Percentiles rank a stretch among this genome's conserved stretches.
These are phyloP conservation scores for Elongisporangium senticosum DNA, from an alignment of 352 stramenopile species.

Conservation along the genomic window DNA sequence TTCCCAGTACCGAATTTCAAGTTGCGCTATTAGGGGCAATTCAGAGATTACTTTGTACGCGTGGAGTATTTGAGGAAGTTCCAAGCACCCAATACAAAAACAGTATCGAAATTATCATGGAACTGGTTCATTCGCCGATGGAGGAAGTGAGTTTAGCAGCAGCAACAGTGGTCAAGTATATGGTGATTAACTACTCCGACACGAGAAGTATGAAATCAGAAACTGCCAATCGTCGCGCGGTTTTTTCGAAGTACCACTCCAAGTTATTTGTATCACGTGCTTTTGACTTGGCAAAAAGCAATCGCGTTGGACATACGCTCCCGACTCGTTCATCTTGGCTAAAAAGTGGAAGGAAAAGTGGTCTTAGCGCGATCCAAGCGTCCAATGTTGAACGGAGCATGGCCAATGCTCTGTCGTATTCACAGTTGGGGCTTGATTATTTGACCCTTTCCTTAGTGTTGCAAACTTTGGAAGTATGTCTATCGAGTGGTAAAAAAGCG, in stretches of 20 bases:
- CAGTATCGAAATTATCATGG: conserved; percentile 82
- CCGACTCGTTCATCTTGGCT: conserved; percentile 21
- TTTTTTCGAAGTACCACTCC: conserved; percentile 83
- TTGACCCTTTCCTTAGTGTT: conserved; percentile 71
- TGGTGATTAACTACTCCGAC: conserved; percentile 89
- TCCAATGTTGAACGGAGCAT: conserved; percentile 70
- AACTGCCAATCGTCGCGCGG: conserved; percentile 71
- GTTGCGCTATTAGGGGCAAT: conserved; percentile 73
- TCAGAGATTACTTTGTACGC: conserved; percentile 75
- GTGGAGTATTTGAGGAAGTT: conserved; percentile 81
- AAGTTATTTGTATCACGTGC: conserved; percentile 77
- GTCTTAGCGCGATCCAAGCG: conserved; percentile 13
- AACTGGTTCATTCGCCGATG: conserved; percentile 79
- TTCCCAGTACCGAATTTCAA: conserved; percentile 79
- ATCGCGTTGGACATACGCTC: conserved; percentile 49
- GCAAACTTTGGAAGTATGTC: conserved; percentile 79
- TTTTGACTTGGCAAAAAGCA: conserved; percentile 75
- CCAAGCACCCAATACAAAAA: conserved; percentile 84
- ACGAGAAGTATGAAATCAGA: conserved; percentile 82
- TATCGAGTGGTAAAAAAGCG: conserved; percentile 82
- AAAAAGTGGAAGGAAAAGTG: conserved; percentile 20
- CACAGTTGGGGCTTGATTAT: conserved; percentile 76
- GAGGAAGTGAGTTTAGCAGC: conserved; percentile 83
- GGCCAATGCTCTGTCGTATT: conserved; percentile 74
- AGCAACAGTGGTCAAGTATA: conserved; percentile 82